Evolutionary conservation across 768 basidiomycete genomes (phyloP), one percentile per base, ranked within the genome.

Genomic region (Hericium erinaceus): DNA sequence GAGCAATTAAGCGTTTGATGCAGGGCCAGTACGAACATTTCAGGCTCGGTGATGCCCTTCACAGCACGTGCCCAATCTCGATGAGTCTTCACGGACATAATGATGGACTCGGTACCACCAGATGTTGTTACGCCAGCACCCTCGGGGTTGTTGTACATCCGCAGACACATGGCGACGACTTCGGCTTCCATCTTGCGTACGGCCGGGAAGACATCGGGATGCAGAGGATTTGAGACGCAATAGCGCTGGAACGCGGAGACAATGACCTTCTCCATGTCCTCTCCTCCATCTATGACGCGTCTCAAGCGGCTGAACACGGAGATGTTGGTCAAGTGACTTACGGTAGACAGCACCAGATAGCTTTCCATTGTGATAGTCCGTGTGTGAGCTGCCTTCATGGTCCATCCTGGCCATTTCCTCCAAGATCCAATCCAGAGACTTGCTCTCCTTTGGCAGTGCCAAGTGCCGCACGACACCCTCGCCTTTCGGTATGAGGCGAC

Each of bases 171-270:
- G 10, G 89, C 77, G 48, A 95, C 92, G 26, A 95, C 81, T 66
- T 98, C 95, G 15, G 93, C 90, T 66, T 99, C 95, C 95, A 99
- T 99, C 74, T 95, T 94, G 51, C 95, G 80, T 11, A 97, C 73
- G 0, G 90, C 87, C 1, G 95, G 95, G 72, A 97, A 97, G 48
- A 94, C 84, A 57, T 94, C 92, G 0, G 95, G 92, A 65, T 98
- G 94, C 10, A 98, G 76, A 2, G 94, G 92, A 66, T 95, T 94
- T 26, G 89, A 88, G 53, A 93, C 82, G 49, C 85, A 83, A 62
- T 94, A 97, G 53, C 83, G 82, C 60, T 83, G 76, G 66, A 91
- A 90, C 0, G 93, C 92, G 4, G 87, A 77, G 20, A 87, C 82
- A 61, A 95, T 85, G 53, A 97, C 77, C 55, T 79, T 80, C 64